phyloP scores from a whole-genome alignment of 495 filamentous ascomycete species.

The Aspergillus avenaceus region DNA sequence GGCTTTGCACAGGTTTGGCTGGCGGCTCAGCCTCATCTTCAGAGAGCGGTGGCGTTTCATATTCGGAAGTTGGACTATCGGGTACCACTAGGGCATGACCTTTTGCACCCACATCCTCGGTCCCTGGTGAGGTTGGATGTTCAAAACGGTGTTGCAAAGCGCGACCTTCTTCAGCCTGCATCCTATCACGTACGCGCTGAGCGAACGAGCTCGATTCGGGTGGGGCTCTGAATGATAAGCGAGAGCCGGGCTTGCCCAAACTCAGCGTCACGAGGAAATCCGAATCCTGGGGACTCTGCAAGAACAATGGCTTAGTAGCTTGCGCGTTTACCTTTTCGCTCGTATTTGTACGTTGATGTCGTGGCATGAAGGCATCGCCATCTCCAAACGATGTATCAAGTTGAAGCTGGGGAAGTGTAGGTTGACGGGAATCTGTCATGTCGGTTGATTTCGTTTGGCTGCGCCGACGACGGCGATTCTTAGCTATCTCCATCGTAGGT shows the following conservation, averaged over 20 bases:
- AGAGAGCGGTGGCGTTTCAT: slow-evolving; percentile 29
- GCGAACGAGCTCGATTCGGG: slow-evolving; percentile 46
- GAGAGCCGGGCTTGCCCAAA: slow-evolving; percentile 28
- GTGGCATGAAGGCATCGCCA: slow-evolving; percentile 10
- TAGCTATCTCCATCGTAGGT: slow-evolving; percentile 64
- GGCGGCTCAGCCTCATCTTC: slow-evolving; percentile 21
- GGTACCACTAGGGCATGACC: slow-evolving; percentile 9
- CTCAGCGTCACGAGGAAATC: slow-evolving; percentile 38
- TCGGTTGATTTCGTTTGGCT: slow-evolving; percentile 17
- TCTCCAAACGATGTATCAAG: slow-evolving; percentile 38
- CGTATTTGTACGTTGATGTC: slow-evolving; percentile 10
- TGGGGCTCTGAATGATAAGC: slow-evolving; percentile 40
- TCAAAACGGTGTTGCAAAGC: slow-evolving; percentile 53
- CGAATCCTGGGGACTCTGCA: slow-evolving; percentile 30
- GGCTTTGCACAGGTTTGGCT: slow-evolving; percentile 15
- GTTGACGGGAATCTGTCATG: slow-evolving; percentile 1
- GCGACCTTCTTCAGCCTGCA: slow-evolving; percentile 67
- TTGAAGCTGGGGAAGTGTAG: slow-evolving; percentile 21
- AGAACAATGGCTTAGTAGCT: slow-evolving; percentile 24
- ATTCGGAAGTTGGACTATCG: slow-evolving; percentile 22
- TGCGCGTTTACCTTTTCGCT: slow-evolving; percentile 14
- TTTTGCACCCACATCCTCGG: slow-evolving; percentile 20
- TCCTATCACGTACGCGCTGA: slow-evolving; percentile 59
- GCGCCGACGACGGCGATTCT: slow-evolving; percentile 41
- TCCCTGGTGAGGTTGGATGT: slow-evolving; percentile 25